Conservation (phyloP, 305 asterid species). For the Striga hermonthica region DNA sequence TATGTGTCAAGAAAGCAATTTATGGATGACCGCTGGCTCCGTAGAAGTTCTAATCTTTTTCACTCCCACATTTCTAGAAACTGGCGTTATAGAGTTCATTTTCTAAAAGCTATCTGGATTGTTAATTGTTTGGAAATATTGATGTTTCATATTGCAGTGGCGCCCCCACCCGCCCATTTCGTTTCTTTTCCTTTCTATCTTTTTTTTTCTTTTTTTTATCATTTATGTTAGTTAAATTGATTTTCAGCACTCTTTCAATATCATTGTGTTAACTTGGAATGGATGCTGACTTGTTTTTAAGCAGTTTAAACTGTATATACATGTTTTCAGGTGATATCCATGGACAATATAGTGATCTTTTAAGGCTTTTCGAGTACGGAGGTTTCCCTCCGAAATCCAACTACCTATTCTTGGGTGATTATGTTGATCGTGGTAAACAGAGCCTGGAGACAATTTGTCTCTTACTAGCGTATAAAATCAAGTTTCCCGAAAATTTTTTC, state of each 20-base stretch:
- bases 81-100: not conserved
- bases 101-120: not conserved
- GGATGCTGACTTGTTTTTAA: conserved; percentile 8
- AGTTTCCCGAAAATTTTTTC: conserved; percentile 55
- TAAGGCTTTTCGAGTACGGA: conserved; percentile 62
- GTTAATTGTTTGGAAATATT: not conserved
- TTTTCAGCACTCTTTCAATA: too few species aligned
- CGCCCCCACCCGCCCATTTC: too few species aligned
- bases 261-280: conserved; percentile 11
- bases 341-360: conserved; percentile 60
- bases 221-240: too few species aligned
- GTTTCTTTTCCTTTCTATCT: too few species aligned
- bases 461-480: conserved; percentile 57
- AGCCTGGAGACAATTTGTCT: conserved; percentile 63
- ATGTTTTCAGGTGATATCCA: conserved; percentile 55
- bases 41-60: not conserved
- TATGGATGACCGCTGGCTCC: too few species aligned
- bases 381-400: conserved; percentile 60
- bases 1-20: too few species aligned
- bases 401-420: conserved; percentile 58
- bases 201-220: too few species aligned
- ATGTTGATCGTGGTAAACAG: conserved; percentile 60
- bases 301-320: not conserved
- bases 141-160: not conserved
- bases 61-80: conserved; percentile 10